Base-by-base conservation (phyloP, 2,329 filamentous ascomycete genomes). In the Colletotrichum orchidophilum region DNA sequence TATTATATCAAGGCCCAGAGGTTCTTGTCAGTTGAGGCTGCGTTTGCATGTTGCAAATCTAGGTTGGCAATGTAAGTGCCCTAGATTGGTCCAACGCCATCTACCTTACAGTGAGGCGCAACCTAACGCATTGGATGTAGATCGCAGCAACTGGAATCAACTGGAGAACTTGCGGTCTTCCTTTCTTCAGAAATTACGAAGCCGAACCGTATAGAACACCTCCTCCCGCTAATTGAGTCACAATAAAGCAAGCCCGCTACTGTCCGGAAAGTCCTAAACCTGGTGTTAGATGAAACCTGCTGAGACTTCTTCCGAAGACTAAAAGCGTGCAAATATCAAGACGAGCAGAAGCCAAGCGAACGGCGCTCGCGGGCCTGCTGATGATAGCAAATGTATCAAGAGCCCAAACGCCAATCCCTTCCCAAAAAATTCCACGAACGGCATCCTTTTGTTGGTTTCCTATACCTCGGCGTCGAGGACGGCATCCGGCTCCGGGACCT, bases 401-500 rank as follows among this genome's bases (percentile, higher is more conserved):
- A 66, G 62, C 33, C 62, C 27, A 33, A 39, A 66, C 49, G 35
- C 46, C 63, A 13, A 29, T 46, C 35, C 33, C 12, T 18, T 12
- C 39, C 46, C 15, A 26, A 4, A 29, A 31, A 15, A 21, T 5
- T 33, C 18, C 54, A n/a, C 15, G 15, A 24, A 21, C 13, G 2
- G 18, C 24, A 29, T 7, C 8, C 39, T 54, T 58, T 60, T 29
- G 11, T 54, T 33, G 53, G n/a, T 57, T 29, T 35, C n/a, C 49
- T 35, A 54, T 29, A 24, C 26, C 42, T 57, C 33, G 21, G 63
- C 54, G 15, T 54, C 63, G 33, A 18, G 15, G 26, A 61, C 58
- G 12, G 60, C 46, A 1, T 75, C 75, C 1, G 67, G 27, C 2
- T 75, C 75, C n/a, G 78, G 7, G n/a, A 9, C 7, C 18, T 46